A percentile compares a stretch with the other conserved stretches of the same genome.
phyloP scores from a whole-genome alignment of 1,139 yeast species.

The Kodamaea sp. region DNA sequence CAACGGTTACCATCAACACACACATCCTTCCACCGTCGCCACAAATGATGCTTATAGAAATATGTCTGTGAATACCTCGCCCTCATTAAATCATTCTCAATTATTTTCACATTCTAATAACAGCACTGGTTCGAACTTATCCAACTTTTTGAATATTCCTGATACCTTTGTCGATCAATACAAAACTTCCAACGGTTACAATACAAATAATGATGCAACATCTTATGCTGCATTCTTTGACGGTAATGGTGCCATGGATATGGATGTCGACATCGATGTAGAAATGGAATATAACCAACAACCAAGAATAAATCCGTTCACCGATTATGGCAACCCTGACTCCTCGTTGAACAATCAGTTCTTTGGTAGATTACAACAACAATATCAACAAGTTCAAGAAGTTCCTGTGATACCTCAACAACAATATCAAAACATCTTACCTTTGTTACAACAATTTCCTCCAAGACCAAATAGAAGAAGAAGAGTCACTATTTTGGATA shows the following conservation, averaged over 20 bases:
- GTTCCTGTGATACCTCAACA: conserved; percentile 1
- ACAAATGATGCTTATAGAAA: conserved; percentile 9
- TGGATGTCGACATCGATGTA: conserved; percentile 12
- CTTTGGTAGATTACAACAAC: conserved; percentile 1
- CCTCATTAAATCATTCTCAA: conserved; percentile 15
- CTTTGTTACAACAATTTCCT: conserved; percentile 13
- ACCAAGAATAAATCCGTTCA: conserved; percentile 27
- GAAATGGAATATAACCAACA: conserved; percentile 3
- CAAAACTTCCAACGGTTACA: conserved; percentile 6
- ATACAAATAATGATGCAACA: conserved; percentile 3
- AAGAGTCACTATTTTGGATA: conserved; percentile 35
- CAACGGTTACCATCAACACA: not conserved
- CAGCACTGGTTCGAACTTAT: conserved; percentile 18
- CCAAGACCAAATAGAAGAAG: conserved; percentile 26
- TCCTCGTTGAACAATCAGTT: conserved; percentile 15
- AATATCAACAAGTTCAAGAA: conserved; percentile 9
- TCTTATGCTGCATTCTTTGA: conserved; percentile 8
- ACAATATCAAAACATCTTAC: conserved; percentile 3
- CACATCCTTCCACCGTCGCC: conserved; percentile 8
- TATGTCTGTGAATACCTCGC: conserved; percentile 18
- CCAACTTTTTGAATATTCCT: conserved; percentile 30
- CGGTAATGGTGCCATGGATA: conserved; percentile 9
- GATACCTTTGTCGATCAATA: conserved; percentile 32
- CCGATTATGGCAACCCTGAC: conserved; percentile 40
- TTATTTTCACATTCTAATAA: conserved; percentile 14